Conservation (phyloP, 371 early-diverging fungal species). For the Saksenaea oblongispora region DNA sequence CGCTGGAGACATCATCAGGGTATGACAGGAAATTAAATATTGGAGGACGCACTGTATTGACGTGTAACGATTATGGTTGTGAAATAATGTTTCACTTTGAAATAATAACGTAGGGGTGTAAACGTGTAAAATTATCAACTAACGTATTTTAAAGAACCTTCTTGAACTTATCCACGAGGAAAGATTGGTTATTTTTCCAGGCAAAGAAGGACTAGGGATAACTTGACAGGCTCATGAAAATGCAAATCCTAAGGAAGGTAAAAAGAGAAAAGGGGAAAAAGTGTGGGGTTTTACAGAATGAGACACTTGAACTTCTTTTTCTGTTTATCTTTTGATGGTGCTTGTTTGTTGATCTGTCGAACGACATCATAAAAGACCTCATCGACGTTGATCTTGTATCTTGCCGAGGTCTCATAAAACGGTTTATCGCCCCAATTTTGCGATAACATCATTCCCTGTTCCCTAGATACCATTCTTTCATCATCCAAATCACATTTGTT, state of each 20-base stretch:
- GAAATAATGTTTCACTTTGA: background rate
- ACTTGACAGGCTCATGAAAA: constrained; percentile 5
- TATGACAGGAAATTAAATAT: background rate
- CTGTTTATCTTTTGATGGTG: constrained; percentile 38
- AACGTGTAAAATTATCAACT: background rate
- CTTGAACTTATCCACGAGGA: background rate
- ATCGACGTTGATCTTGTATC: constrained; percentile 83
- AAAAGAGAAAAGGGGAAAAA: background rate
- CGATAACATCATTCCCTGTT: constrained; percentile 66
- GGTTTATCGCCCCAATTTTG: constrained; percentile 72
- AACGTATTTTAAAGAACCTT: background rate
- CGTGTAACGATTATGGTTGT: background rate
- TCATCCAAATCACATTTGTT: constrained; percentile 87
- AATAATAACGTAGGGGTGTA: background rate
- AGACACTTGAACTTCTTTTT: constrained; percentile 44
- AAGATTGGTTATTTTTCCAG: background rate
- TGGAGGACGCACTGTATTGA: background rate
- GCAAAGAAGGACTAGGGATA: background rate
- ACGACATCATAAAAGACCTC: constrained; percentile 69
- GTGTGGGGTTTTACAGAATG: constrained; percentile 28
- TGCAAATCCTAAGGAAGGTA: background rate
- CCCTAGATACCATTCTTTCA: constrained; percentile 74
- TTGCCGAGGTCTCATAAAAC: constrained; percentile 86
- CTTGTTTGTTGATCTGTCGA: constrained; percentile 57
- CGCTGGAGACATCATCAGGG: background rate